phyloP scores from a whole-genome alignment of 73 alveolate genomes.

The Breviolum minutum region DNA sequence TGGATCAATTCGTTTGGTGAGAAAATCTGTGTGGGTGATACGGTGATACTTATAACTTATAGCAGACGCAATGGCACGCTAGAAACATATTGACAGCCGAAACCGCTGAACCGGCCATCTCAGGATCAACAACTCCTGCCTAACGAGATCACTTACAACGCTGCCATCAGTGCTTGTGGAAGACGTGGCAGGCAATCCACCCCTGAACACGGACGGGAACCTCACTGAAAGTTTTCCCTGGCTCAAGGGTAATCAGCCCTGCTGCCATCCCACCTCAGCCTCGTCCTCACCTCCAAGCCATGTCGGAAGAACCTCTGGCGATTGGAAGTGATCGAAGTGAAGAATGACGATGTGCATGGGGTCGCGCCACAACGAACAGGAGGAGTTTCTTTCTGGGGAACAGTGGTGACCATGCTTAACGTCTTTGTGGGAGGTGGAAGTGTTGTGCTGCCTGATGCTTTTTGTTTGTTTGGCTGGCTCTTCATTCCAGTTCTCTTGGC shows the following conservation, averaged over 20 bases:
- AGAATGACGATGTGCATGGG: slow-evolving; percentile 26
- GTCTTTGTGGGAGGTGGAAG: slow-evolving; percentile 92
- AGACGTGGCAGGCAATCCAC: background rate
- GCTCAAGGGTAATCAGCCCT: background rate
- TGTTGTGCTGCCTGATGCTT: slow-evolving; percentile 81
- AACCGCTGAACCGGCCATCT: too few species aligned
- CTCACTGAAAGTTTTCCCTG: background rate
- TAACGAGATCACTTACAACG: slow-evolving; percentile 3
- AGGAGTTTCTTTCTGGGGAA: slow-evolving; percentile 81
- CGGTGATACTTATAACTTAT: too few species aligned
- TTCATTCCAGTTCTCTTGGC: slow-evolving; percentile 66
- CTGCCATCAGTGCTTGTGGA: background rate
- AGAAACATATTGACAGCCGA: too few species aligned
- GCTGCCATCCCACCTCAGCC: too few species aligned
- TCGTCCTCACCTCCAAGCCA: background rate
- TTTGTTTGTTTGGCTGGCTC: slow-evolving; percentile 79
- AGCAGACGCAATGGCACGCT: too few species aligned
- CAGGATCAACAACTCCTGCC: background rate
- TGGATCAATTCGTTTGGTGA: too few species aligned
- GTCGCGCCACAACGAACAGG: background rate
- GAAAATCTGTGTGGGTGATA: too few species aligned
- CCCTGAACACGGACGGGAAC: background rate
- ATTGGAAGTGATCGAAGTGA: background rate
- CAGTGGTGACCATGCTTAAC: slow-evolving; percentile 81
- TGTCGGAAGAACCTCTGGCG: slow-evolving; percentile 40